These are phyloP conservation scores for Neurospora sp. DNA, from an alignment of 495 filamentous ascomycete genomes.

Conservation along the genomic window DNA sequence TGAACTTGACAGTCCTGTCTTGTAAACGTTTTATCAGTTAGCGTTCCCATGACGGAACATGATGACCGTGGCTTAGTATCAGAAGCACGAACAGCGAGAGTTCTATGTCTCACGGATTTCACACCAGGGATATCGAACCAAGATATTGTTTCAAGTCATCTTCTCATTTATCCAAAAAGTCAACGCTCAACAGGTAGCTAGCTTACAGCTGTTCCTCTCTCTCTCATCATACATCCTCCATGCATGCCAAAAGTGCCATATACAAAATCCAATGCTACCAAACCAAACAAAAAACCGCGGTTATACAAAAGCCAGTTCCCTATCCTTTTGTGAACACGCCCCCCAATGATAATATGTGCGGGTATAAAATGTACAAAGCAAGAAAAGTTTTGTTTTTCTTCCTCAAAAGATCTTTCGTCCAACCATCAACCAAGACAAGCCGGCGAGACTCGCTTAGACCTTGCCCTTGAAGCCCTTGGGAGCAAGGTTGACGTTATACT, in stretches of 20 bases:
- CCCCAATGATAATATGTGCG: background rate
- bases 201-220: background rate
- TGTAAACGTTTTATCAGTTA: background rate
- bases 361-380: constrained; percentile 1
- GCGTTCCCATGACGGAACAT: too few relatives aligned
- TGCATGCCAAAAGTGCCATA: background rate
- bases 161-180: background rate
- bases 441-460: constrained; percentile 16
- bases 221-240: background rate
- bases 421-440: background rate
- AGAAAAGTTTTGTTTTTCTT: background rate
- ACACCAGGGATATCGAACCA: background rate
- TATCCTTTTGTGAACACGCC: background rate
- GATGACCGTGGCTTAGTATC: background rate
- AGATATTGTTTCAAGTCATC: background rate
- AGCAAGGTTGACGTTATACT: constrained; percentile 49
- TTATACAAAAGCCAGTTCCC: background rate
- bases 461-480: constrained; percentile 42
- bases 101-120: background rate
- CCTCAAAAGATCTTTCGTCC: background rate
- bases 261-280: background rate
- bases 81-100: background rate
- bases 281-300: background rate
- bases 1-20: background rate
- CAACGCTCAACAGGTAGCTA: background rate